Evolutionary conservation across 441 rosid genomes (phyloP), one percentile per base, ranked within the genome.

Genomic region (Erysimum cheiri): DNA sequence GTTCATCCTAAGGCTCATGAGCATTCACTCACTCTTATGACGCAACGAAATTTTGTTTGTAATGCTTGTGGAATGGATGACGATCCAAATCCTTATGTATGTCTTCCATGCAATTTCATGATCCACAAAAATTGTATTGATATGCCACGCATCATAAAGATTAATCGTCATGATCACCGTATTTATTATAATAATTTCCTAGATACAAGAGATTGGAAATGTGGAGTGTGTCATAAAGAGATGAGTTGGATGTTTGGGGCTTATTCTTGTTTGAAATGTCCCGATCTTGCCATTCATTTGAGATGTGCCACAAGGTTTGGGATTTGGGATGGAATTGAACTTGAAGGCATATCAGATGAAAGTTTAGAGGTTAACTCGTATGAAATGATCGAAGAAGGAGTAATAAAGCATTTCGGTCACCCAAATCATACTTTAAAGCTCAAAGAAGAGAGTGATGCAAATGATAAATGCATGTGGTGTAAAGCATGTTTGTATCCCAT

Each of bases 11-110:
- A 64, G 17, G 50, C 40, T 12, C 80, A 77, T 39, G 39, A 48
- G 22, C 77, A 77, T 47, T 52, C 32, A 36, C 63, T 80, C 5
- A 61, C 41, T 36, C 50, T 66, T 14, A 65, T 78, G 40, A 41
- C 50, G 0, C 70, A 64, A 24, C 43, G 56, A 15, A 24, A 3
- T 0, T 74, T 70, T 48, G 7, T 28, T 28, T 78, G 79, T 48
- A 61, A 56, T 41, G 75, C 77, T 46, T 89, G 89, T 73, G 67
- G 84, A 33, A 62, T 61, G 53, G 84, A 80, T 54, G 74, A 77
- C 53, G 82, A 82, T 7, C 63, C 70, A 71, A 83, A 80, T 54
- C 90, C 89, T 53, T 80, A 85, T 83, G 88, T 85, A 39, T 39
- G 85, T 73, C 31, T 53, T 22, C 14, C 33, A 26, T 74, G 79